These are phyloP conservation scores for Apostasia ramifera DNA, from an alignment of 106 monocot species.

Conservation along the genomic window DNA sequence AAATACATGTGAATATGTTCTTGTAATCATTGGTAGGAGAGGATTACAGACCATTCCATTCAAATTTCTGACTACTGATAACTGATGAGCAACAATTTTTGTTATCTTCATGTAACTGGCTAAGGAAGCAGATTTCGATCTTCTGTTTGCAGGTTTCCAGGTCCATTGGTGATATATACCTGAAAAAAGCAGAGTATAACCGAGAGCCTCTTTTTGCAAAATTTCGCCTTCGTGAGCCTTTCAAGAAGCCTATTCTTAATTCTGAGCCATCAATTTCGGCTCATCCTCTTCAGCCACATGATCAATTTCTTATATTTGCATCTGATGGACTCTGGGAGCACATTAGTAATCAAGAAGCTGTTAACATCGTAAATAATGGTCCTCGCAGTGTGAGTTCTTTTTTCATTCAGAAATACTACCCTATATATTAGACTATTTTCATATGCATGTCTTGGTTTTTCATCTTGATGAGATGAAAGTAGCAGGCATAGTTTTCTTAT, in stretches of 20 bases:
- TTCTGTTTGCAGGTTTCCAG: slow-evolving; percentile 16
- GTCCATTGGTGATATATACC: slow-evolving; percentile 24
- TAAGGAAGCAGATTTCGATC: too few species aligned
- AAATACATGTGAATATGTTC: too few species aligned
- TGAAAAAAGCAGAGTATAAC: slow-evolving; percentile 25
- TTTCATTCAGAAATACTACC: too few species aligned
- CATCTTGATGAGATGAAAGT: not conserved
- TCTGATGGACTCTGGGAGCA: slow-evolving; percentile 31
- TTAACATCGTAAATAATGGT: slow-evolving; percentile 15
- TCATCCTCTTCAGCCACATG: slow-evolving; percentile 19
- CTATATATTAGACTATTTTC: not conserved
- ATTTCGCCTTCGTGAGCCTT: slow-evolving; percentile 24
- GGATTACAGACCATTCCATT: too few species aligned
- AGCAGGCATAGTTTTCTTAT: not conserved
- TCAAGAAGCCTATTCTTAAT: slow-evolving; percentile 21
- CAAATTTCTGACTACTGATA: too few species aligned
- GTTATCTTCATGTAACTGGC: too few species aligned
- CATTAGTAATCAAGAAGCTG: slow-evolving; percentile 27
- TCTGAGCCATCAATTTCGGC: slow-evolving; percentile 22
- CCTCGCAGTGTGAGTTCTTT: slow-evolving; percentile 18
- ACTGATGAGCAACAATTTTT: too few species aligned
- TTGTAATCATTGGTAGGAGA: too few species aligned
- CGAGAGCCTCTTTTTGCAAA: slow-evolving; percentile 21
- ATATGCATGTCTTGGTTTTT: not conserved
- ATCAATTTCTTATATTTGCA: slow-evolving; percentile 28